Evolutionary conservation across 2,329 filamentous ascomycete species (phyloP).

Genomic region (Phoma sp.): DNA sequence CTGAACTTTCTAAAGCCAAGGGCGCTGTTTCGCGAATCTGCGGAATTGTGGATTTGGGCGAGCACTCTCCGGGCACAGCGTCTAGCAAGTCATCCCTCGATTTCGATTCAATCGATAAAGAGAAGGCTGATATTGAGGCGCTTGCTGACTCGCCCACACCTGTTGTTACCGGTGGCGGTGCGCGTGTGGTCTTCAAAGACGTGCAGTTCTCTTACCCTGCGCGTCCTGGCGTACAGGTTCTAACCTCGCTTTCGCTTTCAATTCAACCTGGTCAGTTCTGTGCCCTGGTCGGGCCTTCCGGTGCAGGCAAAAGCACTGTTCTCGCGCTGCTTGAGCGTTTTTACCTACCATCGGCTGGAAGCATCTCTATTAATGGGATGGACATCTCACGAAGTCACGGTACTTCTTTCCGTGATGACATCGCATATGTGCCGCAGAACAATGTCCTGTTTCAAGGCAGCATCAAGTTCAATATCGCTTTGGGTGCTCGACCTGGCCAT

Average conservation of each 20-base stretch:
- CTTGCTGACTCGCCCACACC: constrained; percentile 53
- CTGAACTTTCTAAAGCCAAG: constrained; percentile 73
- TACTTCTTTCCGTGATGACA: constrained; percentile 51
- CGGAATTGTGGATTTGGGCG: constrained; percentile 59
- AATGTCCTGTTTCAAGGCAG: constrained; percentile 56
- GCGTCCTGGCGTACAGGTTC: constrained; percentile 62
- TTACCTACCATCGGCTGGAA: constrained; percentile 58
- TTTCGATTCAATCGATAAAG: constrained; percentile 72
- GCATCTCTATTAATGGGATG: constrained; percentile 59
- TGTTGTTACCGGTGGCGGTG: constrained; percentile 68
- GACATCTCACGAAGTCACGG: constrained; percentile 52
- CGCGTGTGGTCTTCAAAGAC: constrained; percentile 61
- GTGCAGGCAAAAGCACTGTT: constrained; percentile 71
- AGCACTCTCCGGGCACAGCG: constrained; percentile 42
- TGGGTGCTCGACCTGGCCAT: constrained; percentile 59
- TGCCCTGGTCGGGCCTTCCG: constrained; percentile 69
- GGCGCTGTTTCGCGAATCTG: constrained; percentile 77
- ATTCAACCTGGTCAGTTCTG: constrained; percentile 66
- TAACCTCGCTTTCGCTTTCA: constrained; percentile 62
- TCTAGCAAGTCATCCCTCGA: constrained; percentile 90
- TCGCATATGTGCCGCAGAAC: constrained; percentile 56
- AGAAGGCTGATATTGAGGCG: constrained; percentile 43
- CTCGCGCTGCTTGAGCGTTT: constrained; percentile 61
- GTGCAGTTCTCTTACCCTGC: constrained; percentile 71
- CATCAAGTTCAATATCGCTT: constrained; percentile 55